These are phyloP conservation scores for Marchantia polymorpha DNA, from an alignment of 225 moss, liverwort and hornwort species.

Conservation along the genomic window DNA sequence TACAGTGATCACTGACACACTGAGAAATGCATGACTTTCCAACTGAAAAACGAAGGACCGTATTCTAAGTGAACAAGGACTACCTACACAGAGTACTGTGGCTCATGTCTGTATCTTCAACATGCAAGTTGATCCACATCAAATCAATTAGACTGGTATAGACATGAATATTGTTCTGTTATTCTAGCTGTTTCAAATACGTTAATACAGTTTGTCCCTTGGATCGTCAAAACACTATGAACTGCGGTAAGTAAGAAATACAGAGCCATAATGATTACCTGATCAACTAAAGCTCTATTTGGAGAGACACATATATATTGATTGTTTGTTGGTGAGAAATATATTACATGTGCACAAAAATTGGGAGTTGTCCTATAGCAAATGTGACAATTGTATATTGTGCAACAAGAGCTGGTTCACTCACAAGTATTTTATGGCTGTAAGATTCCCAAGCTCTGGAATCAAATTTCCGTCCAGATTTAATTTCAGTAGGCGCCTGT, in stretches of 20 bases:
- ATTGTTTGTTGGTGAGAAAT: too few species aligned
- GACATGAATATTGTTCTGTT: neutral
- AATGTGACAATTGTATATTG: too few species aligned
- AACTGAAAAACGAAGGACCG: neutral
- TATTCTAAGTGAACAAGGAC: too few species aligned
- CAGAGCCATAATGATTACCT: constrained; percentile 42
- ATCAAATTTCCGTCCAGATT: constrained; percentile 56
- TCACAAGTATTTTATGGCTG: constrained; percentile 51
- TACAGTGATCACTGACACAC: neutral
- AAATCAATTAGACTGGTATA: neutral
- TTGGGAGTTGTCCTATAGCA: constrained; percentile 33
- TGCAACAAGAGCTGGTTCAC: constrained; percentile 9
- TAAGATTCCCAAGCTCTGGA: constrained; percentile 61
- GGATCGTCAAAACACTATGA: neutral
- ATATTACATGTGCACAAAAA: constrained; percentile 64
- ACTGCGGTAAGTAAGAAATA: neutral
- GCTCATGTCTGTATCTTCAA: neutral
- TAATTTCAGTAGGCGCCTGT: constrained; percentile 51
- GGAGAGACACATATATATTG: too few species aligned
- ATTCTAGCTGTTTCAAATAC: neutral
- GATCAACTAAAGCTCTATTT: constrained; percentile 71
- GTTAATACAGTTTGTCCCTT: neutral
- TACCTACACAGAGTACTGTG: neutral
- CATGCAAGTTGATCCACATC: neutral
- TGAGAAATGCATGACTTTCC: neutral